These are phyloP conservation scores for Penicillium paneum DNA, from an alignment of 2,329 filamentous ascomycete genomes.

Conservation along the genomic window DNA sequence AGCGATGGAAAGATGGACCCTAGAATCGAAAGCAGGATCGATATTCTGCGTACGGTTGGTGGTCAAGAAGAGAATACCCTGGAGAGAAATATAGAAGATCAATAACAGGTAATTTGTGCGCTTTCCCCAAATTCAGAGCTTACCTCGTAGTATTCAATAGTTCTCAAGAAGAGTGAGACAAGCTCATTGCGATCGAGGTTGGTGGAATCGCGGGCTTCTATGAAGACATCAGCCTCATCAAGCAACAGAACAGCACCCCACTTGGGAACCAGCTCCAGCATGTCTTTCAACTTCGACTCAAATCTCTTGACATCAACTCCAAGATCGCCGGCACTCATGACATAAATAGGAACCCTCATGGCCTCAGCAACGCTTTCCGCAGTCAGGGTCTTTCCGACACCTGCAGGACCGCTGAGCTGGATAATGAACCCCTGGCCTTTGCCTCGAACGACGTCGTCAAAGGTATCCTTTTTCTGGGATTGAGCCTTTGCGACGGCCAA, in stretches of 20 bases:
- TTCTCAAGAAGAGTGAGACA: constrained; percentile 39
- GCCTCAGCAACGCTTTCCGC: constrained; percentile 51
- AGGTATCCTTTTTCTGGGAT: constrained; percentile 36
- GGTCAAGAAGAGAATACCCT: constrained; percentile 50
- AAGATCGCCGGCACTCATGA: constrained; percentile 50
- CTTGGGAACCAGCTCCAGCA: constrained; percentile 48
- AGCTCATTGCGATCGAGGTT: constrained; percentile 48
- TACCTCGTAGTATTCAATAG: constrained; percentile 31
- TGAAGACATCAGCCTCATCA: constrained; percentile 45
- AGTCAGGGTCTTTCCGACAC: constrained; percentile 55
- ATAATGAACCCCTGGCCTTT: constrained; percentile 54
- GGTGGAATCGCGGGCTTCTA: constrained; percentile 36
- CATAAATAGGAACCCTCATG: constrained; percentile 51
- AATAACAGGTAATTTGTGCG: constrained; percentile 22
- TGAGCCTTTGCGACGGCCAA: constrained; percentile 48
- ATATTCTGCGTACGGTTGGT: constrained; percentile 51
- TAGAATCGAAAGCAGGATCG: constrained; percentile 50
- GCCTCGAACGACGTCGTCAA: constrained; percentile 52
- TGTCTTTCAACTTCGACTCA: constrained; percentile 45
- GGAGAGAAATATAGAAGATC: constrained; percentile 36
- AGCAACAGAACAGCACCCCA: constrained; percentile 54
- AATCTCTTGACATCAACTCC: constrained; percentile 44
- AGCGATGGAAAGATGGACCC: constrained; percentile 41
- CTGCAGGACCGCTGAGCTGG: constrained; percentile 51
- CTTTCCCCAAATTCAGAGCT: neutral